Evolutionary conservation across 148 eudicot species (phyloP).

Genomic region (Camellia sinensis): DNA sequence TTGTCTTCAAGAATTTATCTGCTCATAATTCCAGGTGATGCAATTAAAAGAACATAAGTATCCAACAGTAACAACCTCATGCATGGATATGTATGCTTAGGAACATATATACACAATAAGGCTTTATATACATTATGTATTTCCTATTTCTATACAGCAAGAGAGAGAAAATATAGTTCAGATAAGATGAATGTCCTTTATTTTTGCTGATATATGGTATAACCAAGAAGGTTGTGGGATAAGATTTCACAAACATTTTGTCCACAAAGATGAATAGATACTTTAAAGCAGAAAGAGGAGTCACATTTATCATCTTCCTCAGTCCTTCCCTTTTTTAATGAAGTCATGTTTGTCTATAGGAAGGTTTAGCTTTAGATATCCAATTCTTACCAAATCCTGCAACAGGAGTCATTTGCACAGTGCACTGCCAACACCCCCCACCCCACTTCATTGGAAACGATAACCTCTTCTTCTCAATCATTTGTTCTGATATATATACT

Average conservation of each 20-base stretch:
- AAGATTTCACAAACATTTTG: too few relatives aligned
- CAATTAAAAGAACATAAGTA: neutral
- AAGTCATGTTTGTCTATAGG: too few relatives aligned
- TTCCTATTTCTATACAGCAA: neutral
- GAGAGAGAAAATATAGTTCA: too few relatives aligned
- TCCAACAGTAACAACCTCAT: neutral
- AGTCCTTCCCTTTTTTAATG: too few relatives aligned
- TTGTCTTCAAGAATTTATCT: slow-evolving; percentile 79
- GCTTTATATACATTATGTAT: neutral
- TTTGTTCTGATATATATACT: neutral
- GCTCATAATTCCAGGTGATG: slow-evolving; percentile 16
- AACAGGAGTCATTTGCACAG: neutral
- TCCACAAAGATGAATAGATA: too few relatives aligned
- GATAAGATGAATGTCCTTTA: too few relatives aligned
- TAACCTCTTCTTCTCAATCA: neutral
- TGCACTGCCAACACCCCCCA: neutral
- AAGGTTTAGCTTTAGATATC: neutral
- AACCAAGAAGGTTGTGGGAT: too few relatives aligned
- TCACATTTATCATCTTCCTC: too few relatives aligned
- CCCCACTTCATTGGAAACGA: neutral
- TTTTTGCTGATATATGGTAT: too few relatives aligned
- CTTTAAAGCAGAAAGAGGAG: too few relatives aligned
- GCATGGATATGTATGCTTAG: neutral
- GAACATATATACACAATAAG: neutral
- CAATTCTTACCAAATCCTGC: neutral